Conservation (phyloP, 2,329 filamentous ascomycete species). For the Blastomyces percursus region DNA sequence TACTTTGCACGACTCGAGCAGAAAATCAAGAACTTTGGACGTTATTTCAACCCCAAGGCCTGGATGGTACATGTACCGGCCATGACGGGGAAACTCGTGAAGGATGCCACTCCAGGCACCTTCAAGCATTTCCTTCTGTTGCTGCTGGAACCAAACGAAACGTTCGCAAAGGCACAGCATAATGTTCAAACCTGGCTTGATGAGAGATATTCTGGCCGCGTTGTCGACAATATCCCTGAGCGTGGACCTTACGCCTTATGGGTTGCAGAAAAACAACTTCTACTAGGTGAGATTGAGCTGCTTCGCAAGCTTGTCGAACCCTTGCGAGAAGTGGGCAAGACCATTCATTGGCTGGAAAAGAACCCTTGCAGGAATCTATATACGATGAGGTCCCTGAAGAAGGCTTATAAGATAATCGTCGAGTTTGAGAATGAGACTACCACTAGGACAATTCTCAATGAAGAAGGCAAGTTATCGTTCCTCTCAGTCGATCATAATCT, state of each 20-base stretch:
- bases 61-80: slow-evolving; percentile 10
- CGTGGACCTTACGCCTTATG: slow-evolving; percentile 4
- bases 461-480: slow-evolving; percentile 13
- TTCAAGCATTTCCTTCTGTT: slow-evolving; percentile 19
- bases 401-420: slow-evolving; percentile 16
- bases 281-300: slow-evolving; percentile 17
- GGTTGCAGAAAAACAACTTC: slow-evolving; percentile 14
- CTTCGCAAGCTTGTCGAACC: slow-evolving; percentile 18
- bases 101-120: slow-evolving; percentile 15
- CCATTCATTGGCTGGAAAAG: slow-evolving; percentile 17
- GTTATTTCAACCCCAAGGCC: neutral
- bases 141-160: slow-evolving; percentile 35
- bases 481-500: neutral
- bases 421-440: slow-evolving; percentile 17
- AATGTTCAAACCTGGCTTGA: slow-evolving; percentile 55
- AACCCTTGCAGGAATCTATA: slow-evolving; percentile 4
- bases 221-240: neutral
- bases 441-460: slow-evolving; percentile 2
- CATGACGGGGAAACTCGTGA: slow-evolving; percentile 7
- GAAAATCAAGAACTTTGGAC: neutral
- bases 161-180: slow-evolving; percentile 54
- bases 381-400: slow-evolving; percentile 14
- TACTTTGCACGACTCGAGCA: neutral
- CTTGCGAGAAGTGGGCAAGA: slow-evolving; percentile 12
- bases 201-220: slow-evolving; percentile 21